Percentiles rank a stretch among this genome's conserved stretches.
Evolutionary conservation across 768 basidiomycete genomes (phyloP).

Genomic region (Strobilomyces confusus): DNA sequence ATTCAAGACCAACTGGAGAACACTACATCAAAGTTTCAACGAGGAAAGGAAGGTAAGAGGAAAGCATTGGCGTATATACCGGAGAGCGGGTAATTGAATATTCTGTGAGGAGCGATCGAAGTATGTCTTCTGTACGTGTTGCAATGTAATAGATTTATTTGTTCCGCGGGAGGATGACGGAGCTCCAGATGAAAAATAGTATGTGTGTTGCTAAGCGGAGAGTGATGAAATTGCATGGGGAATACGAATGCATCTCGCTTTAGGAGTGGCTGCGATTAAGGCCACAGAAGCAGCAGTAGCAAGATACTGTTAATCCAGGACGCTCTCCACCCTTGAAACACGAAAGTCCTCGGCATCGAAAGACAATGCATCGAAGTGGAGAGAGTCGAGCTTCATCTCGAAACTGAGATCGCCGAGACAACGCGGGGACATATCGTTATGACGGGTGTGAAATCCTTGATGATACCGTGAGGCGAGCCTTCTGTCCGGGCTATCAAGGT

Average conservation of each 20-base stretch:
- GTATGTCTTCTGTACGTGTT: constrained; percentile 8
- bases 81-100: constrained; percentile 11
- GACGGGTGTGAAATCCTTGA: background rate
- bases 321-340: constrained; percentile 19
- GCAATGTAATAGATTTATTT: background rate
- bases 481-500: constrained; percentile 20
- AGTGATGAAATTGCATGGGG: background rate
- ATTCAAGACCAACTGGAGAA: constrained; percentile 3
- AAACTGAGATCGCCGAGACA: constrained; percentile 41
- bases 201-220: constrained; percentile 1
- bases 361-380: constrained; percentile 68
- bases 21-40: constrained; percentile 1
- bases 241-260: constrained; percentile 8
- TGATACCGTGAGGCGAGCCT: constrained; percentile 5
- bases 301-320: constrained; percentile 12
- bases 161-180: background rate
- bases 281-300: background rate
- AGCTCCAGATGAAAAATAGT: background rate
- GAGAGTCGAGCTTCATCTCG: constrained; percentile 67
- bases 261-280: background rate
- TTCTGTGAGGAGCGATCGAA: constrained; percentile 7
- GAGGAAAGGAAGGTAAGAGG: constrained; percentile 14
- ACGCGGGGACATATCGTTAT: background rate
- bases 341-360: constrained; percentile 60
- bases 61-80: constrained; percentile 13